Evolutionary conservation across 179 eudicot species (phyloP).

Genomic region (Camellia oleifera): DNA sequence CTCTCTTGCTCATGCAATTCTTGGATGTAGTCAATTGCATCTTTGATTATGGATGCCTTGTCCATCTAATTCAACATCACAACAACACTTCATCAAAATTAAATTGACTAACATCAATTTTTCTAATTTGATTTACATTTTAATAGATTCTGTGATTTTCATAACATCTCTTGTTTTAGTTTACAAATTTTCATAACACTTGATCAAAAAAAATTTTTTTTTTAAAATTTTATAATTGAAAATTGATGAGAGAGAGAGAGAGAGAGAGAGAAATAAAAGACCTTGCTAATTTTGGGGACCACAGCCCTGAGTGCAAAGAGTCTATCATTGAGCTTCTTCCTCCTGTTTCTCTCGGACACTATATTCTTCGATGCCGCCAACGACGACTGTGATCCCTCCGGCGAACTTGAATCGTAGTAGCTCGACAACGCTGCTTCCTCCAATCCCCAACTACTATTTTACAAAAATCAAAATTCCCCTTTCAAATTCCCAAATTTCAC

Average conservation of each 20-base stretch:
- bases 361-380: slow-evolving; percentile 65
- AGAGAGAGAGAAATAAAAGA: slow-evolving; percentile 7
- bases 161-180: too few species aligned
- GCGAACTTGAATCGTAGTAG: slow-evolving; percentile 82
- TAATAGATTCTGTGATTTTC: too few species aligned
- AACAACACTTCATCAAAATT: too few species aligned
- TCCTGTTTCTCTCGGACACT: slow-evolving; percentile 70
- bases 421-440: slow-evolving; percentile 53
- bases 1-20: slow-evolving; percentile 26
- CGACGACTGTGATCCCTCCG: slow-evolving; percentile 53
- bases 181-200: too few species aligned
- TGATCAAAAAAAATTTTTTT: too few species aligned
- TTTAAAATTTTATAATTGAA: too few species aligned
- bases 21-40: slow-evolving; percentile 26
- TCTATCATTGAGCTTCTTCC: slow-evolving; percentile 75
- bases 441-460: slow-evolving; percentile 36
- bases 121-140: too few species aligned
- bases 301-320: slow-evolving; percentile 82
- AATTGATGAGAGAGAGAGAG: too few species aligned
- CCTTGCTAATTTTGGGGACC: slow-evolving; percentile 92
- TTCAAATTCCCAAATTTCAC: not conserved
- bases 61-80: slow-evolving; percentile 21
- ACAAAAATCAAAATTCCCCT: not conserved
- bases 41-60: slow-evolving; percentile 28
- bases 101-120: too few species aligned